Evolutionary conservation across 441 rosid species (phyloP).

Genomic region (Breynia disticha): DNA sequence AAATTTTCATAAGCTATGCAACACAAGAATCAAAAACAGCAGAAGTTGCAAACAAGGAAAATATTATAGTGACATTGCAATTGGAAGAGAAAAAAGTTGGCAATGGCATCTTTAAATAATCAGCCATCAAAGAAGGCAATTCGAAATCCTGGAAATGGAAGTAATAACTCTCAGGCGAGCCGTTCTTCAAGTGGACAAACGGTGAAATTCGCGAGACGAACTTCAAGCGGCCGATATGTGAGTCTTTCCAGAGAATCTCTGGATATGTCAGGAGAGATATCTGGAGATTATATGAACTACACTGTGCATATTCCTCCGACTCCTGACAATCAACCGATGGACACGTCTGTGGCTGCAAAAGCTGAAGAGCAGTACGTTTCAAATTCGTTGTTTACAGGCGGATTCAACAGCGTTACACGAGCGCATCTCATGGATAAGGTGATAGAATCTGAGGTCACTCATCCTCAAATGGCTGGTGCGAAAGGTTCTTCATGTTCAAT

Average conservation of each 20-base stretch:
- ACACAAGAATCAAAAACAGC: too few relatives aligned
- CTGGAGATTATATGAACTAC: constrained; percentile 79
- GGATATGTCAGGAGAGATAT: constrained; percentile 63
- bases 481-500: constrained; percentile 73
- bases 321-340: constrained; percentile 93
- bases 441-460: constrained; percentile 72
- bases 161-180: constrained; percentile 21
- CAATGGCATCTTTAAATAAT: constrained; percentile 45
- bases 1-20: too few relatives aligned
- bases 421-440: constrained; percentile 96
- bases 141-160: constrained; percentile 39
- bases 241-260: constrained; percentile 76
- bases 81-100: constrained; percentile 4
- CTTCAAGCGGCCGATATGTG: constrained; percentile 82
- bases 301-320: constrained; percentile 89
- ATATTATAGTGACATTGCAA: too few relatives aligned
- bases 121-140: constrained; percentile 64
- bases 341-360: constrained; percentile 49
- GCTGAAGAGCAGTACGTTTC: constrained; percentile 90
- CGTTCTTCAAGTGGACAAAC: constrained; percentile 45
- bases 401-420: constrained; percentile 81
- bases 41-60: too few relatives aligned
- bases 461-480: constrained; percentile 89
- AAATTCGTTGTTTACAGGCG: constrained; percentile 76
- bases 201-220: constrained; percentile 82